phyloP scores from a whole-genome alignment of 352 stramenopile genomes.

The Pythium folliculosum region DNA sequence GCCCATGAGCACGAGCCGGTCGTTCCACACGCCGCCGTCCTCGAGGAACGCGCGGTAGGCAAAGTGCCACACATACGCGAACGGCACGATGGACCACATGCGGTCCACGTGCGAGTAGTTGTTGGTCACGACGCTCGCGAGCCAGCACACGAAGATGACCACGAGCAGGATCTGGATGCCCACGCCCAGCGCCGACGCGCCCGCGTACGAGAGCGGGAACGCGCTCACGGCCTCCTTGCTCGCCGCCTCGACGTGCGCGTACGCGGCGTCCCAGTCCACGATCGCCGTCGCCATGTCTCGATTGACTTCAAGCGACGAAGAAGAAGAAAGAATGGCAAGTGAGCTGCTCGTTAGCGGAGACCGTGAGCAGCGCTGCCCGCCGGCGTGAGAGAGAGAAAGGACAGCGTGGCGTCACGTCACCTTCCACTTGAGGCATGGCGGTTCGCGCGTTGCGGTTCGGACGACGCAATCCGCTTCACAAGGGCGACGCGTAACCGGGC shows the following conservation, averaged over 20 bases:
- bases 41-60: conserved; percentile 51
- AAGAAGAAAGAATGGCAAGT: conserved; percentile 4
- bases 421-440: neutral
- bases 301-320: neutral
- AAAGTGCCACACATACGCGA: conserved; percentile 87
- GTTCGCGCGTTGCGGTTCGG: neutral
- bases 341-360: conserved; percentile 5
- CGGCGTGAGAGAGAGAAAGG: neutral
- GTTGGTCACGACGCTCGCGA: conserved; percentile 67
- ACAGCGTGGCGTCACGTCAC: conserved; percentile 8
- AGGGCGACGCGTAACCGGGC: neutral
- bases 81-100: conserved; percentile 90
- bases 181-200: conserved; percentile 41
- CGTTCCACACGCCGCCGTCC: conserved; percentile 57
- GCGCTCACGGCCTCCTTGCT: conserved; percentile 35
- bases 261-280: conserved; percentile 34
- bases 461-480: conserved; percentile 5
- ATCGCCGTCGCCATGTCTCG: conserved; percentile 24
- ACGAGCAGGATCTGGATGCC: conserved; percentile 48
- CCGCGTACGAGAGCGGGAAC: conserved; percentile 42
- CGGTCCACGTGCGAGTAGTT: conserved; percentile 94
- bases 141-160: conserved; percentile 51
- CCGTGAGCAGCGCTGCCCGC: conserved; percentile 1
- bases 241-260: conserved; percentile 38
- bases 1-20: conserved; percentile 77